phyloP scores from a whole-genome alignment of 2,329 filamentous ascomycete genomes.

The Scleromitrula shiraiana region DNA sequence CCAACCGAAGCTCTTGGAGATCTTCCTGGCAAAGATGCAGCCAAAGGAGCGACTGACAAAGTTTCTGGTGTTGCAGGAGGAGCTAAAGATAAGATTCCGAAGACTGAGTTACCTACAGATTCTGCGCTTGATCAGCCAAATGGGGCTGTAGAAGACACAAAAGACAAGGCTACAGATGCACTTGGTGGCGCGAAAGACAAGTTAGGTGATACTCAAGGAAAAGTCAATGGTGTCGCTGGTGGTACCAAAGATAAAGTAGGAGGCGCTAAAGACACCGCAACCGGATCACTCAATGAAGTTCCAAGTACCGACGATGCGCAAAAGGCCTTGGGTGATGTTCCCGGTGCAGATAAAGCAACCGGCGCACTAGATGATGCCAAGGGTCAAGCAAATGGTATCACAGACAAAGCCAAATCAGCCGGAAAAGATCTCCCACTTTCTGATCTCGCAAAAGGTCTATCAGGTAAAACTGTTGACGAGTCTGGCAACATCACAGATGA shows the following conservation, averaged over 20 bases:
- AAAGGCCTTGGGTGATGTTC: neutral
- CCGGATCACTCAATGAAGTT: neutral
- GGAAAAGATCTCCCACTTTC: neutral
- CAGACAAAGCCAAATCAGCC: neutral
- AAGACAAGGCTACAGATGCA: neutral
- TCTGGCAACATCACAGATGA: slow-evolving; percentile 52
- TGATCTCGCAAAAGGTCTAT: slow-evolving; percentile 33
- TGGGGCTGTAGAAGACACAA: neutral
- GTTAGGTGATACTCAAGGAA: neutral
- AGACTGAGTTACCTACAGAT: neutral
- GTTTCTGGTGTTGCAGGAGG: neutral
- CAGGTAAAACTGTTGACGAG: slow-evolving; percentile 67
- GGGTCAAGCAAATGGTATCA: neutral
- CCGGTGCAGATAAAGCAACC: neutral
- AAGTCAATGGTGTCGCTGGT: neutral
- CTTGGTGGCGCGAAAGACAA: neutral
- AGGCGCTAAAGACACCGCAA: neutral
- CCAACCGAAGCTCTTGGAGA: neutral
- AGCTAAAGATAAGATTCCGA: neutral
- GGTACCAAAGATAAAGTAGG: neutral
- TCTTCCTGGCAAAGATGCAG: neutral
- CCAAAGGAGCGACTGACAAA: slow-evolving; percentile 1
- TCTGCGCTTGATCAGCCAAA: neutral
- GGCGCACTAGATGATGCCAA: neutral
- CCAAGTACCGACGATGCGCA: neutral